Conservation (phyloP, 257 asterid species). For the Nicotiana knightiana region DNA sequence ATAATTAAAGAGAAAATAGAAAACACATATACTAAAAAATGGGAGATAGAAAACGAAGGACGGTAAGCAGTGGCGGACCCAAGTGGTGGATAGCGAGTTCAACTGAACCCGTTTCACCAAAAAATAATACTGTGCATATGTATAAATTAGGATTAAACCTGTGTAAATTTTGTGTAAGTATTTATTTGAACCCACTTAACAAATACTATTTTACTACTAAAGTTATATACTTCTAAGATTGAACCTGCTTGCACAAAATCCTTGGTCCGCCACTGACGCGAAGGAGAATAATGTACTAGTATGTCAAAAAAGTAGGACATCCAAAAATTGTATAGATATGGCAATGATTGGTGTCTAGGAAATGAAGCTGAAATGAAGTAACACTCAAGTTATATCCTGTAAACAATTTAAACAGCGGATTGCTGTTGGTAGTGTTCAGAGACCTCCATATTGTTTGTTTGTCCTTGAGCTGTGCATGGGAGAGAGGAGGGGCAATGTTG, state of each 20-base stretch:
- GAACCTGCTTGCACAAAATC: too few relatives aligned
- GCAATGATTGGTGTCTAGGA: neutral
- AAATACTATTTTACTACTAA: too few relatives aligned
- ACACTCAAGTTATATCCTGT: neutral
- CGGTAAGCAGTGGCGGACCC: neutral
- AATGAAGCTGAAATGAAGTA: neutral
- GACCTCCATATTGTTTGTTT: neutral
- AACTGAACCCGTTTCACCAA: too few relatives aligned
- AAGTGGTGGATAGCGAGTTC: too few relatives aligned
- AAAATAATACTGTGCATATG: too few relatives aligned
- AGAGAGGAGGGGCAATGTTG: neutral
- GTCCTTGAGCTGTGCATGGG: slow-evolving; percentile 4
- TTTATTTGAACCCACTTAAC: too few relatives aligned
- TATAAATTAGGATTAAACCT: too few relatives aligned
- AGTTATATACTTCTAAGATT: too few relatives aligned
- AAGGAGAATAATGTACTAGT: neutral
- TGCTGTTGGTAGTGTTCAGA: neutral
- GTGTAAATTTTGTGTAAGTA: too few relatives aligned
- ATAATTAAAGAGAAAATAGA: neutral
- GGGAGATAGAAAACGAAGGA: neutral
- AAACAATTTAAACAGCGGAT: neutral
- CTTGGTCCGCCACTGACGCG: too few relatives aligned
- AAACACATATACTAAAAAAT: neutral
- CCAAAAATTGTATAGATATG: neutral
- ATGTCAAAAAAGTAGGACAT: neutral